Base-by-base conservation (phyloP, 2,329 filamentous ascomycete species). In the Cladophialophora carrionii region DNA sequence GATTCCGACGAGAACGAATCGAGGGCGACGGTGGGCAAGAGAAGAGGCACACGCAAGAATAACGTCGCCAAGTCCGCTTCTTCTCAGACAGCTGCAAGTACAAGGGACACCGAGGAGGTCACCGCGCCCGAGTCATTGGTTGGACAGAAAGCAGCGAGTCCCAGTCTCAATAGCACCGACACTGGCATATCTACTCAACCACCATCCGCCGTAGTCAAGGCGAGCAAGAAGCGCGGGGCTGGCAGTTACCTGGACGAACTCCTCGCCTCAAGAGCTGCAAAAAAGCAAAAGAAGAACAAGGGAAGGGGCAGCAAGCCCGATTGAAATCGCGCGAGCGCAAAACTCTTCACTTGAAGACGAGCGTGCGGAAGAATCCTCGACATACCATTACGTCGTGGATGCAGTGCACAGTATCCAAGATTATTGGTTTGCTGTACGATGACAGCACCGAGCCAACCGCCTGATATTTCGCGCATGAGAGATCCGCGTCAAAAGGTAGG, bases 271-370 rank as follows among this genome's bases (percentile, higher is more conserved):
- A 64, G 70, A 32, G 68, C 62, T 8, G 63, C 63, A 32, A 72
- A 72, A 64, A 69, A 68, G 34, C 71, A 66, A 32, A 69, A 64
- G 43, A 72, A 69, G 58, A 68, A 66, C 57, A 70, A 61, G 48
- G 22, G n/a, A 26, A 51, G 20, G 48, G 22, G 20, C 20, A 29
- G 22, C 48, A 26, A 26, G 4, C 12, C 48, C 24, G 20, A 9
- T 17, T 43, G 37, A 43, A n/a, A 8, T 43, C 2, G 37, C 8
- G 17, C n/a, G 37, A 43, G 17, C 17, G 37, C 17, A n/a, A 9
- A 43, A 43, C 7, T 6, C 37, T 43, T 43, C 17, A 20, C 3
- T 43, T 17, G 37, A 20, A n/a, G 37, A 17, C n/a, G 37, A 14
- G 5, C 37, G 5, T 0, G 5, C 17, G 17, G 14, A 43, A 7